A percentile compares a stretch with the other conserved stretches of the same genome.
Conservation (phyloP, 805 yeast species). For the Lachancea waltii region DNA sequence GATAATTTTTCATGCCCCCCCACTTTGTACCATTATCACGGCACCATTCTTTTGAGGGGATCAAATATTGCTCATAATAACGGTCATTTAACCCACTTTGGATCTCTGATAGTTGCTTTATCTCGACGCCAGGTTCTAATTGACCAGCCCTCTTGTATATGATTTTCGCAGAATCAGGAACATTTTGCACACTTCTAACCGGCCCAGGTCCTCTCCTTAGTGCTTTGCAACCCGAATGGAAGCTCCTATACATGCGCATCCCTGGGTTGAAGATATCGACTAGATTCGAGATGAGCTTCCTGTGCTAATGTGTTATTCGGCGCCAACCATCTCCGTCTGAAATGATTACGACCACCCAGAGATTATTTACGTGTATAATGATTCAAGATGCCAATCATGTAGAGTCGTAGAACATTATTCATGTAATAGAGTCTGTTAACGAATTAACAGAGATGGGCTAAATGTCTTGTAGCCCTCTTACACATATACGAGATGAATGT, state of each 20-base stretch:
- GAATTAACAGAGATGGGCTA: too few species aligned
- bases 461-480: too few species aligned
- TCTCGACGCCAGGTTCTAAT: slow-evolving; percentile 23
- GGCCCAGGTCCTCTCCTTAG: not conserved
- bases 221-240: not conserved
- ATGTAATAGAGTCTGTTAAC: too few species aligned
- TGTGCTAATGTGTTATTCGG: too few species aligned
- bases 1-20: slow-evolving; percentile 3
- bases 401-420: too few species aligned
- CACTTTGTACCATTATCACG: slow-evolving; percentile 1
- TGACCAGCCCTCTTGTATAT: slow-evolving; percentile 4
- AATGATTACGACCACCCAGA: too few species aligned
- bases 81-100: slow-evolving; percentile 16
- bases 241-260: not conserved
- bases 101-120: slow-evolving; percentile 21
- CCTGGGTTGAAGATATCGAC: not conserved
- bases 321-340: too few species aligned
- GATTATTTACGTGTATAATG: too few species aligned
- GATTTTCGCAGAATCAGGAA: not conserved
- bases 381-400: not conserved
- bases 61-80: slow-evolving; percentile 16
- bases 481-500: too few species aligned
- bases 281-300: not conserved
- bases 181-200: not conserved
- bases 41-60: slow-evolving; percentile 26